Evolutionary conservation across 441 rosid genomes (phyloP), one percentile per base, ranked within the genome.

Genomic region (Hypseocharis bilobata): DNA sequence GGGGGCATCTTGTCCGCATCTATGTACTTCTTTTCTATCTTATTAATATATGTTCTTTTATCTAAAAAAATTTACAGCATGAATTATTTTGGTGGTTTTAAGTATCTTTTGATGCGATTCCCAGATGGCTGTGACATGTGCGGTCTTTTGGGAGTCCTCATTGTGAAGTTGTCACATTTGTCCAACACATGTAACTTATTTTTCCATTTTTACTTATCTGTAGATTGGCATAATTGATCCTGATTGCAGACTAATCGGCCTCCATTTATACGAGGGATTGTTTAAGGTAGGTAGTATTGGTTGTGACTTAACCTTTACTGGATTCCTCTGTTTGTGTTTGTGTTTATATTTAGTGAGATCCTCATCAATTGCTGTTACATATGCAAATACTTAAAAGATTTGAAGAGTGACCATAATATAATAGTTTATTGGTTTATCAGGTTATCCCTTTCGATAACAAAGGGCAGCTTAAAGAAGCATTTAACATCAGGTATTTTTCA

Each of bases 361-460:
- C 58, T 23, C n/a, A 52, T 29, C 23, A 22, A 52, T 52, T 52
- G n/a, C 58, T 56, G 22, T 13, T 10, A 1, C 26, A 17, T 63
- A 25, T 52, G 16, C 60, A 36, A 26, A 13, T 19, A 19, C 26
- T 10, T 64, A 16, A 14, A 17, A n/a, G 34, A 51, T 4, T 16
- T 13, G n/a, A 38, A 36, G 52, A 19, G 49, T 60, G 44, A 70
- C n/a, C 57, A 40, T 62, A 8, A 40, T 64, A 4, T 52, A 23
- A 2, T 52, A 22, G 30, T 69, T 44, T 71, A 28, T 65, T 72
- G 61, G 74, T 56, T 38, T 67, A 25, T 70, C 77, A 92, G 98
- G 98, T 93, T 62, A 93, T 93, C 84, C 97, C 98, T 52, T 93
- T 93, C 74, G 97, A 93, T 80, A 93, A 89, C 71, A 91, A 86